These are phyloP conservation scores for Lactifluus pinguis DNA, from an alignment of 768 basidiomycete genomes.

Conservation along the genomic window DNA sequence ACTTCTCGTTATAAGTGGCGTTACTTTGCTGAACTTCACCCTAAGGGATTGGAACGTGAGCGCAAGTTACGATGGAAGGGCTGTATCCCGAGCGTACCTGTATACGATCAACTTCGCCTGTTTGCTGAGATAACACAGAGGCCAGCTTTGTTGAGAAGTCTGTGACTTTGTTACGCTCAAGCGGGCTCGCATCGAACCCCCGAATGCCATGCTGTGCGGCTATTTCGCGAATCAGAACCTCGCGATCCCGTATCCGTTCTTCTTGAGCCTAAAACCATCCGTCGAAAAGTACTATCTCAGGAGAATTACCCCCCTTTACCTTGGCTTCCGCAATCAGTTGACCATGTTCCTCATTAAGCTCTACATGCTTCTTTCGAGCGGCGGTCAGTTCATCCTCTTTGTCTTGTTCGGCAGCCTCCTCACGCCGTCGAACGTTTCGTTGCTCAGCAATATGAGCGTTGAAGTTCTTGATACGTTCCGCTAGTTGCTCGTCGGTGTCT, in stretches of 20 bases:
- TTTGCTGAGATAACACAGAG: constrained; percentile 54
- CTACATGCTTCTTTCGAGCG: constrained; percentile 44
- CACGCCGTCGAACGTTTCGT: constrained; percentile 38
- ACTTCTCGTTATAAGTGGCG: constrained; percentile 57
- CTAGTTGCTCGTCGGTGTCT: constrained; percentile 72
- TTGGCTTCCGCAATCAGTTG: constrained; percentile 65
- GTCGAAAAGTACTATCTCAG: not conserved
- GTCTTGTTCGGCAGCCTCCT: constrained; percentile 47
- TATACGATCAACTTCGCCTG: constrained; percentile 53
- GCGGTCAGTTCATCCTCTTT: constrained; percentile 50
- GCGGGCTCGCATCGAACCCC: constrained; percentile 60
- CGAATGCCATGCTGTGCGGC: constrained; percentile 60
- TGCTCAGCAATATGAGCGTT: constrained; percentile 46
- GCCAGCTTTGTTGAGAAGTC: constrained; percentile 64
- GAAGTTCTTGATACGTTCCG: constrained; percentile 46
- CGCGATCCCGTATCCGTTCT: constrained; percentile 58
- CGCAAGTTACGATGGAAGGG: not conserved
- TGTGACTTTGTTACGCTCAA: constrained; percentile 60
- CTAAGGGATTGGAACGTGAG: constrained; percentile 27
- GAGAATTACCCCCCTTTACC: constrained; percentile 30
- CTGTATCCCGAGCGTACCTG: constrained; percentile 38
- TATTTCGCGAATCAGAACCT: constrained; percentile 62
- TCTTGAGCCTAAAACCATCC: constrained; percentile 52
- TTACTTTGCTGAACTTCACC: constrained; percentile 44
- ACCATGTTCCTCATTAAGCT: constrained; percentile 54